Base-by-base conservation (phyloP, 768 basidiomycete species). In the Artomyces pyxidatus region DNA sequence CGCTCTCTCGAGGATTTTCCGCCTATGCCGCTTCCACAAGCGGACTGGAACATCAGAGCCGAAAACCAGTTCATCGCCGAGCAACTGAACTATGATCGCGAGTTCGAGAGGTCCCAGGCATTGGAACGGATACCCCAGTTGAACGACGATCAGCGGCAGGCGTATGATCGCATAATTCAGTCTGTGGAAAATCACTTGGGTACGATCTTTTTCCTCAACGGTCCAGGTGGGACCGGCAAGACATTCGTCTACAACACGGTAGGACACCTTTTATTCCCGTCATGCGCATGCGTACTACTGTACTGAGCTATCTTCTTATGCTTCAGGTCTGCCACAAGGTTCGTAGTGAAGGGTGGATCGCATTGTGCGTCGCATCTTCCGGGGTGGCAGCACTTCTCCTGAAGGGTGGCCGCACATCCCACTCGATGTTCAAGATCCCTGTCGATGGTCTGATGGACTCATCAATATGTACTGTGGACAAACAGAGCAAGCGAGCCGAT, bases 361-460 rank as follows among this genome's bases (percentile, higher is more conserved):
- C 71, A 1, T 61, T 78, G 3, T 75, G 70, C 68, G 71, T 73
- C 12, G 71, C 74, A 11, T 78, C 76, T 1, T 75, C 74, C 30
- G 74, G 75, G 0, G 71, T 78, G 47, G 71, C 76, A 7, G 61
- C 75, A 1, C 57, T 76, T 10, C 61, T 78, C 0, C 57, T 77
- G 0, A 49, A 43, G 8, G 68, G 71, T 39, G 76, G 75, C 1
- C 58, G 66, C 2, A 79, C 77, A 21, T 64, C 73, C 0, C 72
- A 79, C 52, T 76, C 72, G 0, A 55, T 53, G 7, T 77, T 78
- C 62, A 71, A 73, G 47, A 73, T 76, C 35, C 76, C 74, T 1
- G 63, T 76, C 28, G 58, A 65, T 5, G 49, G 44, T 29, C 45
- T 64, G 6, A 25, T 49, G 57, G 62, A 65, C 3, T 38, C 47